A percentile compares a stretch with the other conserved stretches of the same genome.
phyloP scores from a whole-genome alignment of 371 early-diverging fungal species.

The Rhizopus arrhizus region DNA sequence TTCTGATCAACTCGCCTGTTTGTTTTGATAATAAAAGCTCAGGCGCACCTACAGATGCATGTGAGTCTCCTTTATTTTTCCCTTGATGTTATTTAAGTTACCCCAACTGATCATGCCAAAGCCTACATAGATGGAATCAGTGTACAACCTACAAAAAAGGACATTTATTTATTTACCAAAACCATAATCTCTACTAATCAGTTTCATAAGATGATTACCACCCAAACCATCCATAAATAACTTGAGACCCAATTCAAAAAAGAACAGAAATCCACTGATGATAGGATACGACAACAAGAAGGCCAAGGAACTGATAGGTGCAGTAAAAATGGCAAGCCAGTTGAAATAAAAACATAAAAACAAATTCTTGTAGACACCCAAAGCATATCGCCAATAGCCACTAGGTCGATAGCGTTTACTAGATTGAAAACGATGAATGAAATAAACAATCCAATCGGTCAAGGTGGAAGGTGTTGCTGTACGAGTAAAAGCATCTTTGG shows the following conservation, averaged over 20 bases:
- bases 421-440: slow-evolving; percentile 1
- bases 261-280: slow-evolving; percentile 25
- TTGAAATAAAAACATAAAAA: slow-evolving; percentile 44
- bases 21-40: slow-evolving; percentile 25
- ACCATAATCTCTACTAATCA: slow-evolving; percentile 30
- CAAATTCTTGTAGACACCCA: slow-evolving; percentile 32
- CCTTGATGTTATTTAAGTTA: no score
- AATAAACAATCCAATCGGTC: slow-evolving; percentile 11
- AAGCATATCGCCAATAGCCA: slow-evolving; percentile 28
- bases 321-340: slow-evolving; percentile 26
- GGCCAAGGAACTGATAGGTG: slow-evolving; percentile 36
- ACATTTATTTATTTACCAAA: background rate
- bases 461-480: background rate
- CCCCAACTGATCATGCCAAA: slow-evolving; percentile 46
- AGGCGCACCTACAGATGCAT: slow-evolving; percentile 21
- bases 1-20: slow-evolving; percentile 13
- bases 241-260: slow-evolving; percentile 31
- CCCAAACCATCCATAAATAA: slow-evolving; percentile 38
- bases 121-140: slow-evolving; percentile 11
- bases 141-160: background rate
- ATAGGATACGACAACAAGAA: slow-evolving; percentile 31
- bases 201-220: slow-evolving; percentile 26
- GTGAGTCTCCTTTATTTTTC: slow-evolving; percentile 3
- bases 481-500: no score
- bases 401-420: slow-evolving; percentile 15